These are phyloP conservation scores for Tremella mesenterica DNA, from an alignment of 768 basidiomycete genomes.

Conservation along the genomic window DNA sequence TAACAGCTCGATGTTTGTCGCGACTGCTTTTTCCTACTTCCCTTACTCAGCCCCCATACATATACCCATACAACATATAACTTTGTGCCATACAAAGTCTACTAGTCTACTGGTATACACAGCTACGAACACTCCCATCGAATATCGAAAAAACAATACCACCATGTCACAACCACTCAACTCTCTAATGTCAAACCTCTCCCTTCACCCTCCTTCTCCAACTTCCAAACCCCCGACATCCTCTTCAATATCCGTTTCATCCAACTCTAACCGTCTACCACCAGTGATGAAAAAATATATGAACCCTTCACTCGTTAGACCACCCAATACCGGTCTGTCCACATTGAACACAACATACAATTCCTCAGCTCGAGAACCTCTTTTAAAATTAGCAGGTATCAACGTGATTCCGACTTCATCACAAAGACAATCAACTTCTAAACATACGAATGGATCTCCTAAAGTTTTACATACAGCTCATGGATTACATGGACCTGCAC, in stretches of 20 bases:
- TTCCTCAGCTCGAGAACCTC: slow-evolving; percentile 28
- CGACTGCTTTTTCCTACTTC: no score
- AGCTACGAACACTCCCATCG: no score
- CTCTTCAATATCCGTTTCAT: neutral
- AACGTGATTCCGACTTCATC: slow-evolving; percentile 14
- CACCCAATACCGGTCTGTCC: slow-evolving; percentile 32
- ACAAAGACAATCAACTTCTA: neutral
- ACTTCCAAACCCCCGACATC: slow-evolving; percentile 1
- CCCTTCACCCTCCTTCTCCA: slow-evolving; percentile 5
- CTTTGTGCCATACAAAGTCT: no score
- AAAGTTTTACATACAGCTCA: slow-evolving; percentile 40
- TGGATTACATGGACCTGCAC: slow-evolving; percentile 44
- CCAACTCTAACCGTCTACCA: slow-evolving; percentile 22
- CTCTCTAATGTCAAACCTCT: slow-evolving; percentile 19
- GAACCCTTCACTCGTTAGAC: slow-evolving; percentile 35
- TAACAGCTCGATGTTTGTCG: no score
- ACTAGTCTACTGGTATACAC: no score
- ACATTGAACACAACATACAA: slow-evolving; percentile 1
- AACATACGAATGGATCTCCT: slow-evolving; percentile 7
- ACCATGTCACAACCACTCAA: slow-evolving; percentile 18
- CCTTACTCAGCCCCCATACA: no score
- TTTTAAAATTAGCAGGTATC: slow-evolving; percentile 40
- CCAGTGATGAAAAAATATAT: slow-evolving; percentile 39
- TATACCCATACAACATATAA: no score
- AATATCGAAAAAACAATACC: no score